These are phyloP conservation scores for Russula emetica DNA, from an alignment of 768 basidiomycete genomes.

Conservation along the genomic window DNA sequence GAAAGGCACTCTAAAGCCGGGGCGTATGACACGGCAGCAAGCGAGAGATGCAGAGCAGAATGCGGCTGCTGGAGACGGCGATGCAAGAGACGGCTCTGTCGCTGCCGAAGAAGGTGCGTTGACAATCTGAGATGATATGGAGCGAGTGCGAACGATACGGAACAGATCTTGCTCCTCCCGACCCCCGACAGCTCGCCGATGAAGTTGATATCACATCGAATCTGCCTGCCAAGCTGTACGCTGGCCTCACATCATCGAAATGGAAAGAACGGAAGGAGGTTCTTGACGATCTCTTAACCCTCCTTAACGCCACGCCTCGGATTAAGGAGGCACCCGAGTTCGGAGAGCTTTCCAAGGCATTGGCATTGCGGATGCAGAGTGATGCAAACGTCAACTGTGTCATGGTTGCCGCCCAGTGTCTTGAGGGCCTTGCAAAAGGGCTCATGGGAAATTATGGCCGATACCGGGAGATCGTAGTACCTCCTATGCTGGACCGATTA, in stretches of 20 bases:
- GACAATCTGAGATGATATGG: constrained; percentile 10
- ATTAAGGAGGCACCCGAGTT: constrained; percentile 80
- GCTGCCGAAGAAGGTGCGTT: constrained; percentile 45
- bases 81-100: constrained; percentile 35
- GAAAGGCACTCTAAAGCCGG: constrained; percentile 74
- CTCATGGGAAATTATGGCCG: constrained; percentile 69
- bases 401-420: constrained; percentile 75
- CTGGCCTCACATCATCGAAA: constrained; percentile 79
- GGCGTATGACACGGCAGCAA: constrained; percentile 70
- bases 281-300: constrained; percentile 72
- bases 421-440: constrained; percentile 84
- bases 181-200: constrained; percentile 78
- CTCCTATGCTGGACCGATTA: constrained; percentile 77
- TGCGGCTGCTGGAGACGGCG: constrained; percentile 38
- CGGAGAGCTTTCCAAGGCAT: constrained; percentile 65
- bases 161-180: constrained; percentile 52
- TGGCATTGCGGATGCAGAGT: constrained; percentile 75
- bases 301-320: constrained; percentile 64
- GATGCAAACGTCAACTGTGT: constrained; percentile 98
- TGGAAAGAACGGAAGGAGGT: constrained; percentile 98
- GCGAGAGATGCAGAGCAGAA: constrained; percentile 63
- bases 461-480: constrained; percentile 66
- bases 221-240: constrained; percentile 70
- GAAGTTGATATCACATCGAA: constrained; percentile 73
- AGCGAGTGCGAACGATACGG: constrained; percentile 15